Conservation (phyloP, 768 basidiomycete species). For the Boletellus ananas region DNA sequence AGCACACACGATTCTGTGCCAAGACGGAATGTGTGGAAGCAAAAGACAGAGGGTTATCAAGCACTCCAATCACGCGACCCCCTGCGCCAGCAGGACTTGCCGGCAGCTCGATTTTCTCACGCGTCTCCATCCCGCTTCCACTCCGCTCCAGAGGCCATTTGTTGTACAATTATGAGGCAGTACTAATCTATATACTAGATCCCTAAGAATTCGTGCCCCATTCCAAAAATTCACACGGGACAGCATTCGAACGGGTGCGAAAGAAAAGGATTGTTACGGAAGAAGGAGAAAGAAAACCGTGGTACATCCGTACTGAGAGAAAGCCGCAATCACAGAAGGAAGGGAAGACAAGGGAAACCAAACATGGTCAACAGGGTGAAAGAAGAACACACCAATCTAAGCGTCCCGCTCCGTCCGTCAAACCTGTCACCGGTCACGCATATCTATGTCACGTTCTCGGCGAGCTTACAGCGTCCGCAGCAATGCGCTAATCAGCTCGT, state of each 20-base stretch:
- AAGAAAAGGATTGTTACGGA: conserved; percentile 3
- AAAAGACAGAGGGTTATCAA: neutral
- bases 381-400: conserved; percentile 17
- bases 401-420: conserved; percentile 21
- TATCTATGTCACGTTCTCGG: conserved; percentile 21
- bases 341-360: neutral
- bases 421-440: conserved; percentile 8
- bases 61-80: neutral
- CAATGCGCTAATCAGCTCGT: conserved; percentile 8
- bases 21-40: neutral
- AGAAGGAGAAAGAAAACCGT: neutral
- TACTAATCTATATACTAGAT: conserved; percentile 27
- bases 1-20: neutral
- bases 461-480: conserved; percentile 2
- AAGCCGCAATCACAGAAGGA: neutral
- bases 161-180: conserved; percentile 25
- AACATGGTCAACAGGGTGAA: conserved; percentile 3
- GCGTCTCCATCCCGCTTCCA: conserved; percentile 2
- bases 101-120: conserved; percentile 15
- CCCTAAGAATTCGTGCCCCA: conserved; percentile 18
- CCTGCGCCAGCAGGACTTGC: neutral
- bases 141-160: neutral
- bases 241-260: conserved; percentile 11
- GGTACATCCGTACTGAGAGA: conserved; percentile 7
- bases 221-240: conserved; percentile 16